Base-by-base conservation (phyloP, 148 eudicot species). In the Camellia granthamiana region DNA sequence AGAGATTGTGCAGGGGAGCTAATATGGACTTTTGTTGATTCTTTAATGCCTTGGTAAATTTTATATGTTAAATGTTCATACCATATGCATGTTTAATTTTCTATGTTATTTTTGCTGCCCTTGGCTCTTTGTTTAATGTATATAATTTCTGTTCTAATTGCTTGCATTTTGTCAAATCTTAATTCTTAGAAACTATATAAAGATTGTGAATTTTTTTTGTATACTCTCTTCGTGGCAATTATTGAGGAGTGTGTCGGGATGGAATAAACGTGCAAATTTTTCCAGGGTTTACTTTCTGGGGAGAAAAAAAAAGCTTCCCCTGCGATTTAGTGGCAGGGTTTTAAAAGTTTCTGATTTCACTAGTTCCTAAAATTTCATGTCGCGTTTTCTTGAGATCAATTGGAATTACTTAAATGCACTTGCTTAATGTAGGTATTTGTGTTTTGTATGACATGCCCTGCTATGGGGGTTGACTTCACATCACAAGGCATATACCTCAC, bases 251-350 rank as follows among this genome's bases (percentile, higher is more conserved):
- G 41, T 70, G 74, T 16, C 13, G 56, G 7, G 56, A 49, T 47
- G 56, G 21, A 47, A 38, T 70, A 70, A 70, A 47, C 41, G 15
- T n/a, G 4, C n/a, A 46, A 70, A 52, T 69, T 12, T 70, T 11
- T 41, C n/a, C 55, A 18, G 56, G 56, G 38, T 30, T 30, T 30
- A 30, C 38, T 30, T 30, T 30, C 38, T 30, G 38, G 38, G 38
- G 30, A 30, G 30, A 30, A 30, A 30, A 1, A 30, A 30, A 30
- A 30, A 30, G 38, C 38, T 30, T 30, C 56, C 41, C 56, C 18
- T 70, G 38, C 19, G 38, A 70, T 47, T 70, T 46, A 55, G 74
- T 70, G 74, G 38, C 74, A 46, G 16, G 74, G 19, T 38, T 30
- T 70, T 7, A 47, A 70, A n/a, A 70, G 15, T 7, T 70, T 70